Percentiles rank a stretch among this genome's conserved stretches.
These are phyloP conservation scores for Xylaria intraflava DNA, from an alignment of 495 filamentous ascomycete species.

Conservation along the genomic window DNA sequence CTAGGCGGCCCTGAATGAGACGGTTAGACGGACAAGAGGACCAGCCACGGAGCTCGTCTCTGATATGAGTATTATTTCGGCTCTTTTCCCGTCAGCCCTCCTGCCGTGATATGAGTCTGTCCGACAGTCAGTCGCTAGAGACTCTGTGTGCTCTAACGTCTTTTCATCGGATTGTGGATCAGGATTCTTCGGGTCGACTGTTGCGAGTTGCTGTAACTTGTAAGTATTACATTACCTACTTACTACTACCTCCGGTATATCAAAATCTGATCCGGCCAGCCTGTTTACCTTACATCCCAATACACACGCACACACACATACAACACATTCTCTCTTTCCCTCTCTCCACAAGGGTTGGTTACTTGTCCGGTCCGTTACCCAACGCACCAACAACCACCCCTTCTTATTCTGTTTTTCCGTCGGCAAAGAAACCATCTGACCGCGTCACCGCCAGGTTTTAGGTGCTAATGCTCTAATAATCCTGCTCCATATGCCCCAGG, in stretches of 20 bases:
- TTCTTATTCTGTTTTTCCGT: background rate
- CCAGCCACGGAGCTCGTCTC: background rate
- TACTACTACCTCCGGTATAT: background rate
- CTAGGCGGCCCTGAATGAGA: conserved; percentile 6
- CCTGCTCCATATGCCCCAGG: background rate
- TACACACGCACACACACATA: background rate
- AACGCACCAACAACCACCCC: background rate
- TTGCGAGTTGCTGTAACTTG: conserved; percentile 1
- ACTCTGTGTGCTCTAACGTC: background rate
- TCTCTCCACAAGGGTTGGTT: background rate
- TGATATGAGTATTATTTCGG: background rate
- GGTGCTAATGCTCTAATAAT: background rate
- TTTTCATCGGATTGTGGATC: background rate
- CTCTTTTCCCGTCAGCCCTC: background rate
- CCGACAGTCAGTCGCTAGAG: background rate
- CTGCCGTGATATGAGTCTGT: background rate
- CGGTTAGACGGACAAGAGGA: conserved; percentile 10
- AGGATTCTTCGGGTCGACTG: background rate
- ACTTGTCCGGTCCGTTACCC: background rate
- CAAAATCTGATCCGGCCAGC: conserved; percentile 5
- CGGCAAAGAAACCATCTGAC: background rate
- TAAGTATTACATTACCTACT: conserved; percentile 4
- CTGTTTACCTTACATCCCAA: conserved; percentile 5
- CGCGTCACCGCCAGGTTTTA: background rate
- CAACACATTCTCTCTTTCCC: background rate